Conservation (phyloP, 768 basidiomycete species). For the Suillus subluteus region DNA sequence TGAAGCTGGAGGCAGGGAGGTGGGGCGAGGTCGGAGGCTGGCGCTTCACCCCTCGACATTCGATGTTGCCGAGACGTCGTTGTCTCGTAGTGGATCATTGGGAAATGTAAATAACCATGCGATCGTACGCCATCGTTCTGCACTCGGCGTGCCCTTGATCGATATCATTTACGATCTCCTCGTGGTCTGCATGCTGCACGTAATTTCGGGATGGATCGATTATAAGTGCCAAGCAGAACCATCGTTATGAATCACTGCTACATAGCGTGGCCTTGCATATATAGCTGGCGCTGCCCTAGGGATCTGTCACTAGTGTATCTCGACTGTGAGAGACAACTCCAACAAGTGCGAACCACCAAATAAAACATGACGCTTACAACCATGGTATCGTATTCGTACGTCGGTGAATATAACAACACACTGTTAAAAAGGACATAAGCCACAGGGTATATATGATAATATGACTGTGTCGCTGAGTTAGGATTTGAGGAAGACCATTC, state of each 20-base stretch:
- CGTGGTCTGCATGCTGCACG: not conserved
- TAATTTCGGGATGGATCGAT: not conserved
- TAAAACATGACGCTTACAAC: not conserved
- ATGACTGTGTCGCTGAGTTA: not conserved
- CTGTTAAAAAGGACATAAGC: not conserved
- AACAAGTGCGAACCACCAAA: not conserved
- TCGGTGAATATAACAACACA: not conserved
- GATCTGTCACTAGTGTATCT: not conserved
- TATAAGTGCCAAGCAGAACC: not conserved
- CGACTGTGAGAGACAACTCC: not conserved
- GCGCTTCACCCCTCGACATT: not conserved
- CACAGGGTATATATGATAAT: not conserved
- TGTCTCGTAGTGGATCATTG: not conserved
- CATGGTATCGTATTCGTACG: not conserved
- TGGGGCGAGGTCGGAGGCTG: not conserved
- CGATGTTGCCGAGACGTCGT: not conserved
- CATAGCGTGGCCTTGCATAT: not conserved
- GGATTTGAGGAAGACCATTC: not conserved
- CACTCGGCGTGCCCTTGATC: not conserved
- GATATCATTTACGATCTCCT: not conserved
- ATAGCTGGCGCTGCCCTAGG: not conserved
- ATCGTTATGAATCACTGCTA: not conserved
- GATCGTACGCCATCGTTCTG: not conserved
- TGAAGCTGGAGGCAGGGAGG: not conserved
- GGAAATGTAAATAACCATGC: not conserved